These are phyloP conservation scores for Russula sp. DNA, from an alignment of 768 basidiomycete species.

Conservation along the genomic window DNA sequence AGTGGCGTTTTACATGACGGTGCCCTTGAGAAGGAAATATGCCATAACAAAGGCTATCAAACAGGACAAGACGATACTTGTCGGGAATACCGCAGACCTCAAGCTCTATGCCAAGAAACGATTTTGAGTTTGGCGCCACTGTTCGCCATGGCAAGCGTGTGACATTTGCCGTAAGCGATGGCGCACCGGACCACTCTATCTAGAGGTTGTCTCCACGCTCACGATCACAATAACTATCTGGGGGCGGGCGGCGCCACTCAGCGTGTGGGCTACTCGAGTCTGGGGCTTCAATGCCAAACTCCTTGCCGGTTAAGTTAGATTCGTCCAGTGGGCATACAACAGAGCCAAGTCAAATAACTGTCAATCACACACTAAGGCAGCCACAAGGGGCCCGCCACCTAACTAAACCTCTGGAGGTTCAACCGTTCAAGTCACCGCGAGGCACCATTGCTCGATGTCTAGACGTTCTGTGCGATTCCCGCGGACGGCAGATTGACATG, in stretches of 20 bases:
- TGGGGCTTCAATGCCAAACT: background rate
- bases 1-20: background rate
- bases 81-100: background rate
- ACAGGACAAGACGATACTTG: background rate
- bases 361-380: background rate
- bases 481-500: background rate
- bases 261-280: background rate
- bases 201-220: background rate
- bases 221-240: background rate
- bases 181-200: background rate
- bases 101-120: background rate
- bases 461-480: background rate
- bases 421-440: background rate
- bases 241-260: background rate
- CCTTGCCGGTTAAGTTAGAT: too few species aligned
- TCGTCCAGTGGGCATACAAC: too few species aligned
- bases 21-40: background rate
- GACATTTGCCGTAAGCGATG: background rate
- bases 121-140: background rate
- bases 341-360: too few species aligned
- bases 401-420: background rate
- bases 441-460: background rate
- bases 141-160: background rate
- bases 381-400: background rate
- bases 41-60: background rate